Percentiles rank a stretch among this genome's conserved stretches.
These are phyloP conservation scores for Scutellaria minor DNA, from an alignment of 257 asterid genomes.

Conservation along the genomic window DNA sequence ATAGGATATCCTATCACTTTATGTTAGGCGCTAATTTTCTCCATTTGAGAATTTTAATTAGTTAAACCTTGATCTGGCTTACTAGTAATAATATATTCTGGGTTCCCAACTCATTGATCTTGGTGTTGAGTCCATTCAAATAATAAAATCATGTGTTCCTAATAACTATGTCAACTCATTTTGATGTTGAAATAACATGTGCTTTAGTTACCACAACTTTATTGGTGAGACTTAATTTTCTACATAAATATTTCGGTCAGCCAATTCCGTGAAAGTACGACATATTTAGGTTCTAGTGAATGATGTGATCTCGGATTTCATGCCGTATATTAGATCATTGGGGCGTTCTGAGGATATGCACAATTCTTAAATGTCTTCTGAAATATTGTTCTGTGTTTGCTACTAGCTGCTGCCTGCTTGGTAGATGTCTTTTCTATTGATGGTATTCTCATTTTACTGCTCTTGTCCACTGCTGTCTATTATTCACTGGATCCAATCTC, in stretches of 20 bases:
- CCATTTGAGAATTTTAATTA: neutral
- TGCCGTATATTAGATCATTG: neutral
- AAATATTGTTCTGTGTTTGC: slow-evolving; percentile 20
- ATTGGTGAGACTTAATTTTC: neutral
- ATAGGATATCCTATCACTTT: neutral
- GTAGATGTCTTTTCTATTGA: slow-evolving; percentile 6
- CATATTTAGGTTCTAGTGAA: neutral
- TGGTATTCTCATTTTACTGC: slow-evolving; percentile 23
- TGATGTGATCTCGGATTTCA: slow-evolving; percentile 21
- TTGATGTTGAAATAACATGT: slow-evolving; percentile 3
- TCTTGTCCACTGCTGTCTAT: slow-evolving; percentile 25
- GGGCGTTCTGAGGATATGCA: slow-evolving; percentile 14
- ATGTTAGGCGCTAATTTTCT: slow-evolving; percentile 7
- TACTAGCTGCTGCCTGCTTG: neutral
- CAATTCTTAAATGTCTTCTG: neutral
- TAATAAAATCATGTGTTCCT: neutral
- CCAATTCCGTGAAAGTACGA: neutral
- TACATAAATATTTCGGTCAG: neutral
- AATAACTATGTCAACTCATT: neutral
- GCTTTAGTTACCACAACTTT: slow-evolving; percentile 12
- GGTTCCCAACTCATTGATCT: slow-evolving; percentile 16
- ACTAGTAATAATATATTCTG: neutral
- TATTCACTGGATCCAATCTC: slow-evolving; percentile 21
- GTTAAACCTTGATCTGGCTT: slow-evolving; percentile 24
- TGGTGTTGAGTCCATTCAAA: neutral